phyloP scores from a whole-genome alignment of 805 yeast species.

The Helenozyma baotianmanensis region DNA sequence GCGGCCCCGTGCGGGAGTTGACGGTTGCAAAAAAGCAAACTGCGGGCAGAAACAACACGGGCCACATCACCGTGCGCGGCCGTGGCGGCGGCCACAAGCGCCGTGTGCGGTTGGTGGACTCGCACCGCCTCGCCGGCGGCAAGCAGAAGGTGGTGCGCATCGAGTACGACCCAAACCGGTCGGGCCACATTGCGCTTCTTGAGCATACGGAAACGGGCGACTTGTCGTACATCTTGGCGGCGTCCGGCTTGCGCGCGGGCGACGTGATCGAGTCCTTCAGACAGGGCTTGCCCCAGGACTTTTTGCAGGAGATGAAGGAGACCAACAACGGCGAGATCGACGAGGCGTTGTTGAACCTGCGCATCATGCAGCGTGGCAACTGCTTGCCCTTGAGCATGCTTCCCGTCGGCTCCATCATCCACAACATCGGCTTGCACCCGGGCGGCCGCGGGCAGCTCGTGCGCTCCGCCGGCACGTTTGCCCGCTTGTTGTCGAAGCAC shows the following conservation, averaged over 20 bases:
- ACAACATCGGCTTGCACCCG: slow-evolving; percentile 72
- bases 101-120: slow-evolving; percentile 80
- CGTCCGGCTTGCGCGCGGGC: slow-evolving; percentile 90
- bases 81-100: slow-evolving; percentile 96
- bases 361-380: slow-evolving; percentile 89
- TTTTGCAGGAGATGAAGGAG: slow-evolving; percentile 65
- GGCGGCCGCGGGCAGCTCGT: slow-evolving; percentile 83
- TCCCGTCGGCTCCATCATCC: slow-evolving; percentile 90
- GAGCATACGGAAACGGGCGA: slow-evolving; percentile 58
- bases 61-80: slow-evolving; percentile 86
- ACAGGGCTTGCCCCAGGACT: slow-evolving; percentile 73
- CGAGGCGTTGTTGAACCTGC: slow-evolving; percentile 83
- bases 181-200: slow-evolving; percentile 86
- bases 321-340: slow-evolving; percentile 75
- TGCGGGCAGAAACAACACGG: slow-evolving; percentile 87
- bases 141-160: slow-evolving; percentile 77
- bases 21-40: slow-evolving; percentile 68
- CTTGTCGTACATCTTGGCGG: slow-evolving; percentile 78
- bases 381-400: slow-evolving; percentile 89
- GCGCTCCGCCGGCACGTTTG: slow-evolving; percentile 93
- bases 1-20: slow-evolving; percentile 71
- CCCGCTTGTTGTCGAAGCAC: slow-evolving; percentile 75
- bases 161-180: slow-evolving; percentile 93
- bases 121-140: slow-evolving; percentile 62
- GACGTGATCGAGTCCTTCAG: slow-evolving; percentile 88